These are phyloP conservation scores for Stephanodiscus minutulus DNA, from an alignment of 108 stramenopile species.

Conservation along the genomic window DNA sequence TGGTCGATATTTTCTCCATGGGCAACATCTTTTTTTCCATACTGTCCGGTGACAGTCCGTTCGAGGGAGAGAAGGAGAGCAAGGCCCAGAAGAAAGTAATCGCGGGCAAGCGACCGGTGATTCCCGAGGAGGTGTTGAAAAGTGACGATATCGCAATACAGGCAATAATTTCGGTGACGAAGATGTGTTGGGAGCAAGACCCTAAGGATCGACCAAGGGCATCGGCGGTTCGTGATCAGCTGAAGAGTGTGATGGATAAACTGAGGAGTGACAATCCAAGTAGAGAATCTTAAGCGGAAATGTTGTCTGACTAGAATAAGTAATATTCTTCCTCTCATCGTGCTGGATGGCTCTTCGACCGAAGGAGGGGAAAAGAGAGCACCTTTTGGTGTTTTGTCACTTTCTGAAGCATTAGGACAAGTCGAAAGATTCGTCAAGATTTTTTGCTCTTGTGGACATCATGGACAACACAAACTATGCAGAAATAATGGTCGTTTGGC, in stretches of 20 bases:
- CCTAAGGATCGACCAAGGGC: slow-evolving; percentile 54
- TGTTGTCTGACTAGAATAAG: too few species aligned
- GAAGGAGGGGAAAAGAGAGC: too few species aligned
- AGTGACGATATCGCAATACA: slow-evolving; percentile 53
- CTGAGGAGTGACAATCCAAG: slow-evolving; percentile 27
- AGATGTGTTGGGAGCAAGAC: slow-evolving; percentile 57
- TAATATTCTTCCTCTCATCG: neutral
- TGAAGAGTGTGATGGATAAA: slow-evolving; percentile 50
- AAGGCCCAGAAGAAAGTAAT: slow-evolving; percentile 40
- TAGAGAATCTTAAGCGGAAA: neutral
- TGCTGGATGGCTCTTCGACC: too few species aligned
- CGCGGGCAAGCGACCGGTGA: slow-evolving; percentile 52
- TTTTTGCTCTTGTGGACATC: too few species aligned
- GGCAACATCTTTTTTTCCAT: slow-evolving; percentile 73
- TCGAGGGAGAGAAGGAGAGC: slow-evolving; percentile 35
- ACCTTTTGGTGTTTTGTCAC: too few species aligned
- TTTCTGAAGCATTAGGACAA: too few species aligned
- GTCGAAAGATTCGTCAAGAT: too few species aligned
- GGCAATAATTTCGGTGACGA: slow-evolving; percentile 56
- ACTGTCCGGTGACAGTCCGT: slow-evolving; percentile 57
- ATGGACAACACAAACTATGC: too few species aligned
- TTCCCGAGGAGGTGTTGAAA: slow-evolving; percentile 47
- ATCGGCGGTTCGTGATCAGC: slow-evolving; percentile 49
- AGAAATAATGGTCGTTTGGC: too few species aligned
- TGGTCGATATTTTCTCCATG: slow-evolving; percentile 73